Base-by-base conservation (phyloP, 345 rosid species). In the Arabidopsis suecica region DNA sequence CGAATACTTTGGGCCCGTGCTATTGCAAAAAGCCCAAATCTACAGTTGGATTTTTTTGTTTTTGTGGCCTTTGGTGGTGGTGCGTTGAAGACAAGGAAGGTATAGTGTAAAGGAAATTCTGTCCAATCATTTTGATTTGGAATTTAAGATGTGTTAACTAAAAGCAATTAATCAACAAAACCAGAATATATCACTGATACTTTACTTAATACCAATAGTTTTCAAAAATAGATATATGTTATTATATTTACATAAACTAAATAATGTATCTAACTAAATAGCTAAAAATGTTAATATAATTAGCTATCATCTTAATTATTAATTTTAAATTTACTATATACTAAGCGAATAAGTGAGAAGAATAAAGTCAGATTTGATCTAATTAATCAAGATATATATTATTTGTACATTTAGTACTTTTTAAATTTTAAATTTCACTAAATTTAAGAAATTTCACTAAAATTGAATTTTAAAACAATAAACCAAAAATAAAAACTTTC, bases 1-100 rank as follows among this genome's bases (percentile, higher is more conserved):
- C 38, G 1, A 32, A 10, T 61, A 14, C 2, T 75, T 68, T 68
- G 69, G 79, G 75, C 79, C 65, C 37, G 25, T 1, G 42, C 5
- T 42, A 75, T 58, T 4, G 6, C 4, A 66, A 28, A 23, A 66
- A 23, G 34, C 36, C 68, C 51, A 65, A 1, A 47, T 55, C 14
- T 4, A 9, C 2, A 11, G n/a, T 3, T 41, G 2, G 10, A 22
- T 20, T 66, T 42, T 41, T 37, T 65, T 16, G 40, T 20, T 40
- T 14, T n/a, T n/a, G n/a, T n/a, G n/a, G n/a, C n/a, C 4, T 61
- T 6, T 33, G 51, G 74, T 48, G 25, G 47, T 40, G 42, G 45
- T 50, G 47, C 59, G 33, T 66, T 66, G 14, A 22, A 33, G n/a
- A 25, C 36, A 18, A 47, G 51, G 23, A 48, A 48, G 49, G 36